phyloP scores from a whole-genome alignment of 208 protist genomes.

The Crithidia mellificae region DNA sequence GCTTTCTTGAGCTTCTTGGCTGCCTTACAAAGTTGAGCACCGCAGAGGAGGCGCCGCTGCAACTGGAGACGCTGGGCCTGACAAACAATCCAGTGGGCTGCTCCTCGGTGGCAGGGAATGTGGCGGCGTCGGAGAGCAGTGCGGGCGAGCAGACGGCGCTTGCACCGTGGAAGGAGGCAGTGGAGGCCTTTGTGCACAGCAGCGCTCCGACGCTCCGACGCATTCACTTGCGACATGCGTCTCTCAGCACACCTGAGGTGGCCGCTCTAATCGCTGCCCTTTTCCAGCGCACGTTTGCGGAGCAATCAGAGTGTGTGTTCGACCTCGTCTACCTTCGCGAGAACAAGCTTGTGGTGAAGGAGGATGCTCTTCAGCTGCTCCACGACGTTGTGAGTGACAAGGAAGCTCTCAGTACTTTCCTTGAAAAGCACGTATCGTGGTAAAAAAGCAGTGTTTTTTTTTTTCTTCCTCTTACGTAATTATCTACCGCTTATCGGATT shows the following conservation, averaged over 20 bases:
- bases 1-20: constrained; percentile 7
- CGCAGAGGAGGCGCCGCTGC: neutral
- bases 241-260: constrained; percentile 21
- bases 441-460: too few species aligned
- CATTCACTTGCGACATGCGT: constrained; percentile 46
- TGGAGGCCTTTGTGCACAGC: constrained; percentile 11
- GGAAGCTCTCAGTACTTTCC: neutral
- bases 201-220: constrained; percentile 25
- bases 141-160: too few species aligned
- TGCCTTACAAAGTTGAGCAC: neutral
- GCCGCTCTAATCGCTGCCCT: constrained; percentile 16
- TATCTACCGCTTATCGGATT: too few species aligned
- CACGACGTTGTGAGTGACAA: neutral
- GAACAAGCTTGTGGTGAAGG: constrained; percentile 11
- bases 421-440: constrained; percentile 14
- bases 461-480: too few species aligned
- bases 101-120: neutral
- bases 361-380: neutral
- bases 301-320: neutral
- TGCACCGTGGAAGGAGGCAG: neutral
- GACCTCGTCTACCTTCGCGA: constrained; percentile 28
- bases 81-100: constrained; percentile 42
- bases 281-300: constrained; percentile 2
- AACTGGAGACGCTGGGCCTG: constrained; percentile 35
- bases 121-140: neutral